phyloP scores from a whole-genome alignment of 176 grass and related monocot genomes.

The Aegilops tauschii region DNA sequence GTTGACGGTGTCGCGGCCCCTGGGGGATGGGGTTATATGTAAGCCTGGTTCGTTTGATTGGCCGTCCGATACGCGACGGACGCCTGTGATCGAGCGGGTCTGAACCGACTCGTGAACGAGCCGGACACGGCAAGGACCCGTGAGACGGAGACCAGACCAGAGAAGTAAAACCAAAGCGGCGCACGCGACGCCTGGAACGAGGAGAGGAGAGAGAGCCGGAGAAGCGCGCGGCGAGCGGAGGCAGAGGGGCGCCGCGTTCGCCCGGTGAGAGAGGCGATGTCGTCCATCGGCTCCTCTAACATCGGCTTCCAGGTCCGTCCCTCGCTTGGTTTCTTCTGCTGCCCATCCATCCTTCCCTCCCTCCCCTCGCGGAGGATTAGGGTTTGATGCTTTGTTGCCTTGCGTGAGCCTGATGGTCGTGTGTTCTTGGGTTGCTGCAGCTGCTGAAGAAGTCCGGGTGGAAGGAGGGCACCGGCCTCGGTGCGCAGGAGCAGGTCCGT shows the following conservation, averaged over 20 bases:
- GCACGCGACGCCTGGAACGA: neutral
- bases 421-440: conserved; percentile 33
- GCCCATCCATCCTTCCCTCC: neutral
- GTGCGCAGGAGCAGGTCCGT: conserved; percentile 82
- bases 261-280: conserved; percentile 4
- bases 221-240: neutral
- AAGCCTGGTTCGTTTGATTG: neutral
- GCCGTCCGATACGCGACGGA: neutral
- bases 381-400: conserved; percentile 42
- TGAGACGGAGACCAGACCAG: neutral
- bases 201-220: neutral
- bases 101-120: conserved; percentile 10
- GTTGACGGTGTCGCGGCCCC: neutral
- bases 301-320: conserved; percentile 70
- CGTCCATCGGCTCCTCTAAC: conserved; percentile 81
- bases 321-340: neutral
- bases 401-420: neutral
- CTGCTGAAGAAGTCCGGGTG: conserved; percentile 89
- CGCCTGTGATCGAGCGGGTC: neutral
- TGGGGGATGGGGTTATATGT: neutral
- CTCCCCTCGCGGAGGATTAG: conserved; percentile 3
- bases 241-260: neutral
- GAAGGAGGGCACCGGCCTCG: conserved; percentile 95
- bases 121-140: neutral
- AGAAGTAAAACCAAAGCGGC: neutral